Evolutionary conservation across 2,329 filamentous ascomycete species (phyloP), one percentile per base, ranked within the genome.

Genomic region (Davidsoniella neocaledoniae): DNA sequence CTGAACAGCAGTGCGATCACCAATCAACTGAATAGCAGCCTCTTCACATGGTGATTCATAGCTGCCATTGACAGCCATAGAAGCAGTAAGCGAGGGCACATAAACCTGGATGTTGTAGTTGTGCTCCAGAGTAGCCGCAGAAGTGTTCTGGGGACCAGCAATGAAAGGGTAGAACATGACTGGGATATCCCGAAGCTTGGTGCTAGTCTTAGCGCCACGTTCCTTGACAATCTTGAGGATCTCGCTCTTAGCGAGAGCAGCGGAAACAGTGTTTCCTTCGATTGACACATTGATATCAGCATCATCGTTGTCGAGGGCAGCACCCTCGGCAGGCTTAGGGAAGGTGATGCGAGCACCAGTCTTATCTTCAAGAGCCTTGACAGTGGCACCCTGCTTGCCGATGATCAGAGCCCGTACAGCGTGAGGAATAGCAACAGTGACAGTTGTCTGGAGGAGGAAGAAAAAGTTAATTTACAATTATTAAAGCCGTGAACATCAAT

Each of bases 121-220:
- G 62, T 90, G 81, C 64, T 90, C 83, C 48, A 94, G 71, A 37
- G 74, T 73, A 55, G 76, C 72, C 50, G 86, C 67, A 46, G 77
- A 69, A 43, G 74, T 69, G 61, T 87, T 85, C 62, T 83, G 76
- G 8, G 81, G 77, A 45, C 87, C 87, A 21, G 86, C 82, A 63
- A 98, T 81, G 70, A 98, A 98, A 48, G 90, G 90, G 66, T 91
- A 98, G 65, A 91, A 93, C 62, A 94, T 87, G 23, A 86, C 77
- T 6, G 91, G 88, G 53, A 98, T 82, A 45, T 81, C 79, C 64
- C 81, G 86, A 56, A 98, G 66, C 58, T 84, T 86, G 51, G 86
- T 74, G 66, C 77, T 91, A 60, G 88, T 76, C 57, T 82, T 90
- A 50, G 86, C 82, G 48, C 84, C 80, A 54, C 86, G 81, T 65